These are phyloP conservation scores for Penicillium paneum DNA, from an alignment of 2,329 filamentous ascomycete genomes.

Conservation along the genomic window DNA sequence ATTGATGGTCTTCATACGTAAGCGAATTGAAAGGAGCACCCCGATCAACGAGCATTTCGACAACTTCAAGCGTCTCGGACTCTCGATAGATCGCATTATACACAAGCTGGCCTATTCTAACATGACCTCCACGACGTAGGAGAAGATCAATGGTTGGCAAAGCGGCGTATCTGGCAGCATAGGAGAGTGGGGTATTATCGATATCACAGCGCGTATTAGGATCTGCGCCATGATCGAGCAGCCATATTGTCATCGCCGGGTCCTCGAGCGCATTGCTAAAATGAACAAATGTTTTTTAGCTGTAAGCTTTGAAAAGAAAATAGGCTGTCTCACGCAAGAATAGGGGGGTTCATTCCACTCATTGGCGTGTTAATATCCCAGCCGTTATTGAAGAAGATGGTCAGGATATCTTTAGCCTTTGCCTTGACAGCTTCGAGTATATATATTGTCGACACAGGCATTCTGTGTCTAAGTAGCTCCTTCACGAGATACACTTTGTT, in stretches of 20 bases:
- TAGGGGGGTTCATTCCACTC: neutral
- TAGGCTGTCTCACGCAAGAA: neutral
- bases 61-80: conserved; percentile 1
- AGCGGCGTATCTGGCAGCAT: conserved; percentile 6
- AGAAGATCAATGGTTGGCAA: conserved; percentile 11
- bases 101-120: conserved; percentile 11
- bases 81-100: conserved; percentile 9
- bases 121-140: conserved; percentile 8
- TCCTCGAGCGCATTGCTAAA: neutral
- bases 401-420: neutral
- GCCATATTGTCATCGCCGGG: neutral
- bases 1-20: neutral
- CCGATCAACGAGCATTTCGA: neutral
- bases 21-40: conserved; percentile 1
- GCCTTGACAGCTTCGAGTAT: neutral
- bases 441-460: neutral
- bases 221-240: neutral
- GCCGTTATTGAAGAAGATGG: neutral
- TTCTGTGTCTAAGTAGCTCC: neutral
- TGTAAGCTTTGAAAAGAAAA: neutral
- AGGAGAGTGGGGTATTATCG: conserved; percentile 12
- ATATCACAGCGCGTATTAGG: neutral
- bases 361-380: conserved; percentile 2
- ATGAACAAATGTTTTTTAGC: neutral
- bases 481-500: neutral